Percentiles rank a stretch among this genome's conserved stretches.
Conservation (phyloP, 148 eudicot genomes). For the Tetragonia tetragonoides region DNA sequence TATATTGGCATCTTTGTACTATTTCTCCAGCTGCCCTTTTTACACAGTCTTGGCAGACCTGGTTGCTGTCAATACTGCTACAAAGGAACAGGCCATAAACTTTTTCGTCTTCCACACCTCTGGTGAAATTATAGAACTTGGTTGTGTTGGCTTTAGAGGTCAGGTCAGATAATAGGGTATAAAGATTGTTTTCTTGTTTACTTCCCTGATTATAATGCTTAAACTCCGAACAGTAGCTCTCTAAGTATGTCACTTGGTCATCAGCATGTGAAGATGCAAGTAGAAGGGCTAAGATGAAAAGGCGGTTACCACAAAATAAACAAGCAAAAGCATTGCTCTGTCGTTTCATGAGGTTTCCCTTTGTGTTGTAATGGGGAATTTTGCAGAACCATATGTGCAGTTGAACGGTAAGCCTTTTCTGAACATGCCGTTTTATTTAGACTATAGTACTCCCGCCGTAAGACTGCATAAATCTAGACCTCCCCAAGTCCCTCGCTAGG, state of each 20-base stretch:
- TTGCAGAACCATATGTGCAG: too few relatives aligned
- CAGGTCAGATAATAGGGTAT: constrained; percentile 19
- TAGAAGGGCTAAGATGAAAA: background rate
- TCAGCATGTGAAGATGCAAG: constrained; percentile 7
- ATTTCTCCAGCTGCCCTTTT: background rate
- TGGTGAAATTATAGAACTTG: constrained; percentile 20
- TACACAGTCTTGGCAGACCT: constrained; percentile 23
- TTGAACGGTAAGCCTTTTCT: too few relatives aligned
- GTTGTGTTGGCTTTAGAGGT: constrained; percentile 18
- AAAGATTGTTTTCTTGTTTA: constrained; percentile 13
- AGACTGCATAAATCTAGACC: too few relatives aligned
- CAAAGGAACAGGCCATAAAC: constrained; percentile 29
- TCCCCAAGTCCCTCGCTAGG: too few relatives aligned
- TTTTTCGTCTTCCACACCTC: constrained; percentile 8
- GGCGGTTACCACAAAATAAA: too few relatives aligned
- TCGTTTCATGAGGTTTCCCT: too few relatives aligned
- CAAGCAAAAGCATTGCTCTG: too few relatives aligned
- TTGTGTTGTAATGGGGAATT: too few relatives aligned
- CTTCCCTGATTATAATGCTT: constrained; percentile 21
- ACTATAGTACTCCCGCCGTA: too few relatives aligned
- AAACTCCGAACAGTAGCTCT: constrained; percentile 15
- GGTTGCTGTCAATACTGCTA: constrained; percentile 2
- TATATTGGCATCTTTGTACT: background rate
- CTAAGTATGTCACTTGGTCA: constrained; percentile 24
- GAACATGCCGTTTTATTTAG: too few relatives aligned